Percentiles rank a stretch among this genome's conserved stretches.
phyloP scores from a whole-genome alignment of 2,329 filamentous ascomycete species.

The Colletotrichum lentis region DNA sequence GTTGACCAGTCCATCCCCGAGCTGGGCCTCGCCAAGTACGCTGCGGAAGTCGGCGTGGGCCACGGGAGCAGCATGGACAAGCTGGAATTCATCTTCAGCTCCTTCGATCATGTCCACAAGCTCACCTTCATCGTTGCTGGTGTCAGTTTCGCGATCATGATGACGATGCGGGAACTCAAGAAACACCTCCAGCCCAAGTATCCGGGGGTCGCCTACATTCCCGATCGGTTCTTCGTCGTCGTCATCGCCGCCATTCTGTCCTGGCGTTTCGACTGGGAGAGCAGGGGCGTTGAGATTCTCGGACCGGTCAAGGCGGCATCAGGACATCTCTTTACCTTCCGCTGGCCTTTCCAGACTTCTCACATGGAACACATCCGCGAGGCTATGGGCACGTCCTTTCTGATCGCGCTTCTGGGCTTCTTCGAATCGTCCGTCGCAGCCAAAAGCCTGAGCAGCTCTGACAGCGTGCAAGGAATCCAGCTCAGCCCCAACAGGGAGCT shows the following conservation, averaged over 20 bases:
- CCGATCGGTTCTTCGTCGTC: conserved; percentile 90
- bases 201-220: conserved; percentile 84
- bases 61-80: conserved; percentile 91
- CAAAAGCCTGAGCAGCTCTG: conserved; percentile 79
- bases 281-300: conserved; percentile 81
- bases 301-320: conserved; percentile 79
- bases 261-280: conserved; percentile 79
- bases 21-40: conserved; percentile 75
- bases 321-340: conserved; percentile 78
- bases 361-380: conserved; percentile 85
- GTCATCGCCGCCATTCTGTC: conserved; percentile 83
- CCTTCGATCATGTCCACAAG: conserved; percentile 71
- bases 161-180: conserved; percentile 88
- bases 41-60: conserved; percentile 70
- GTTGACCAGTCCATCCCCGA: conserved; percentile 95
- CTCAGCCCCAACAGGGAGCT: conserved; percentile 93
- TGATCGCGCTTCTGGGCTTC: conserved; percentile 95
- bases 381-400: conserved; percentile 88
- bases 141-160: conserved; percentile 84
- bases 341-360: conserved; percentile 81
- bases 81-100: conserved; percentile 76
- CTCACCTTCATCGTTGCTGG: conserved; percentile 81
- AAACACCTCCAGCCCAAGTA: conserved; percentile 80
- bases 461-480: conserved; percentile 79
- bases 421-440: conserved; percentile 97